Percentiles rank a stretch among this genome's conserved stretches.
phyloP scores from a whole-genome alignment of 2,329 filamentous ascomycete species.

The Sporothrix variecibatus region DNA sequence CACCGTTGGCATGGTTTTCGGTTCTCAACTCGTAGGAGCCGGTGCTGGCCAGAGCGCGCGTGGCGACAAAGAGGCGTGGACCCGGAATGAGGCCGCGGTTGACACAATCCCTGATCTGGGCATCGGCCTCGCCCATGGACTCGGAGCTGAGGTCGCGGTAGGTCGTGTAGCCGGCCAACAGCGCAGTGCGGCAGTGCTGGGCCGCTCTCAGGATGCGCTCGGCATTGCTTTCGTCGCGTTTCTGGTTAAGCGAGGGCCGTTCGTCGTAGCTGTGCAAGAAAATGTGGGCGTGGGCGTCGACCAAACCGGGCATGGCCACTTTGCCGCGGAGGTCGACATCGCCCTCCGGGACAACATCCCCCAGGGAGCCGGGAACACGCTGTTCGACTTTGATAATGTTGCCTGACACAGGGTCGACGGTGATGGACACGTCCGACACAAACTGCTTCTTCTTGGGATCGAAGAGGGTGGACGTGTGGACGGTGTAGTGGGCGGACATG shows the following conservation, averaged over 20 bases:
- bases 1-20: constrained; percentile 46
- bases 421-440: constrained; percentile 45
- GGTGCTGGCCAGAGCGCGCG: constrained; percentile 51
- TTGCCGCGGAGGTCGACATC: not conserved
- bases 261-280: constrained; percentile 3
- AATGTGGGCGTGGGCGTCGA: constrained; percentile 8
- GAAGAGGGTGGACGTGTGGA: constrained; percentile 53
- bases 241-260: not conserved
- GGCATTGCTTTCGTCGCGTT: constrained; percentile 7
- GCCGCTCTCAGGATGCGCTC: constrained; percentile 57
- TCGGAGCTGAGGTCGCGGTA: constrained; percentile 59
- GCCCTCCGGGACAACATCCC: not conserved
- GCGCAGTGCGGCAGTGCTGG: constrained; percentile 53
- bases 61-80: constrained; percentile 58
- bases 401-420: constrained; percentile 44
- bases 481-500: constrained; percentile 30
- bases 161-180: constrained; percentile 60
- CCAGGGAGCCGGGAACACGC: not conserved
- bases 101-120: constrained; percentile 53
- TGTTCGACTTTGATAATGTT: constrained; percentile 40
- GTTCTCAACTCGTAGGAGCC: constrained; percentile 52
- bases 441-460: constrained; percentile 48
- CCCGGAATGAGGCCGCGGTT: constrained; percentile 56
- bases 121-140: constrained; percentile 52
- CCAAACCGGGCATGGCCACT: not conserved